Evolutionary conservation across 345 rosid genomes (phyloP).

Genomic region (Erucastrum elatum): DNA sequence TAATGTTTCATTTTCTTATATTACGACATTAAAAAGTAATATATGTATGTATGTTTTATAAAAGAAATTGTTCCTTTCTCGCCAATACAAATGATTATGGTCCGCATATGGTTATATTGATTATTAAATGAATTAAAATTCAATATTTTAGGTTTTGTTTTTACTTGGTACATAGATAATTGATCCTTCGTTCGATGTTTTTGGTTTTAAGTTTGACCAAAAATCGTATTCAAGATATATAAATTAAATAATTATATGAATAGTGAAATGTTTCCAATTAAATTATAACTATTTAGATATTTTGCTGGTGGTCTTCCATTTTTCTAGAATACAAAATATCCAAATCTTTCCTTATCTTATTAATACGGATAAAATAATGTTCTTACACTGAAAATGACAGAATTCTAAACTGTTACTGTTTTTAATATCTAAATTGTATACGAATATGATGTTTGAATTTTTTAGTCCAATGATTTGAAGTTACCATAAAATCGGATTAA

Average conservation of each 20-base stretch:
- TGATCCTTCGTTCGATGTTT: neutral
- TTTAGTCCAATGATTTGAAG: neutral
- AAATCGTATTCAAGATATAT: neutral
- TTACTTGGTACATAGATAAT: neutral
- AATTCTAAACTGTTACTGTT: neutral
- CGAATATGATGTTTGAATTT: neutral
- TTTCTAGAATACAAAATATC: slow-evolving; percentile 1
- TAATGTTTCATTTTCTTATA: too few relatives aligned
- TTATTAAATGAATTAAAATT: too few relatives aligned
- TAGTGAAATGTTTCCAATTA: slow-evolving; percentile 6
- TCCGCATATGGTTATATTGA: too few relatives aligned
- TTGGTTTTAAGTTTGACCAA: slow-evolving; percentile 17
- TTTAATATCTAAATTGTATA: neutral
- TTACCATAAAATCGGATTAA: neutral
- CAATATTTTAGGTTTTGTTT: neutral
- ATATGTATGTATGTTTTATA: too few relatives aligned
- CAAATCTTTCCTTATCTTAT: slow-evolving; percentile 5
- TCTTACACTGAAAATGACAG: slow-evolving; percentile 25
- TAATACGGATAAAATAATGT: slow-evolving; percentile 8
- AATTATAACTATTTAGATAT: neutral
- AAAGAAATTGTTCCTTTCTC: too few relatives aligned
- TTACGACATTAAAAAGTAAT: too few relatives aligned
- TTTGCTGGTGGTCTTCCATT: neutral
- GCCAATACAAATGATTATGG: too few relatives aligned
- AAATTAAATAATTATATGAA: neutral